Percentiles rank a stretch among this genome's conserved stretches.
Evolutionary conservation across 352 stramenopile species (phyloP).

Genomic region (Globisporangium heterothallicum): DNA sequence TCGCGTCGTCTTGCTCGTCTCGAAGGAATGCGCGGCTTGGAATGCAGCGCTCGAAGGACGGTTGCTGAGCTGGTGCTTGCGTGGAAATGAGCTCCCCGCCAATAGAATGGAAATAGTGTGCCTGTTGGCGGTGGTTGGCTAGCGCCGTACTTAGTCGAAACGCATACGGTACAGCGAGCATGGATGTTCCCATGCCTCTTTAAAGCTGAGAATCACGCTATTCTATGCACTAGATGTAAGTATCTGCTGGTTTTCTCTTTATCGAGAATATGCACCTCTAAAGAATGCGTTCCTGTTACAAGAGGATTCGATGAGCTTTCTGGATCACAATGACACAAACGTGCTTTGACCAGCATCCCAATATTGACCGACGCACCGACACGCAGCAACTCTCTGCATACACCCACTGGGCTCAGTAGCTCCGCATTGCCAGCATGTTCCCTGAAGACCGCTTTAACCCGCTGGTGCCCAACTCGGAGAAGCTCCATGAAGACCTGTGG

Average conservation of each 20-base stretch:
- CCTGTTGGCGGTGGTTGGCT: slow-evolving; percentile 9
- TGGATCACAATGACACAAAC: not conserved
- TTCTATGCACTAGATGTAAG: too few relatives aligned
- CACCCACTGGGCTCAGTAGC: too few relatives aligned
- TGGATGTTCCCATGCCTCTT: too few relatives aligned
- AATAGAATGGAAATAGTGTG: slow-evolving; percentile 8
- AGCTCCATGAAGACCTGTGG: slow-evolving; percentile 63
- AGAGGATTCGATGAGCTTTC: too few relatives aligned
- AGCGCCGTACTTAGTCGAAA: slow-evolving; percentile 12
- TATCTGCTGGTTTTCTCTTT: too few relatives aligned
- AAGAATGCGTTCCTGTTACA: too few relatives aligned
- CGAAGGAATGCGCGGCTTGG: slow-evolving; percentile 7
- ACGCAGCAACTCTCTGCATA: not conserved
- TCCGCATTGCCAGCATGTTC: slow-evolving; percentile 61
- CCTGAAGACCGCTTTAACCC: slow-evolving; percentile 78
- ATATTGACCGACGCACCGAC: not conserved
- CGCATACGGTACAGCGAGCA: not conserved
- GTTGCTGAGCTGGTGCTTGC: slow-evolving; percentile 5
- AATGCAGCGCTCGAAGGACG: not conserved
- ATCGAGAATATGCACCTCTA: too few relatives aligned
- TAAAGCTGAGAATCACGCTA: too few relatives aligned
- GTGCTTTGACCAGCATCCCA: slow-evolving; percentile 6
- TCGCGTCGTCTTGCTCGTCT: not conserved
- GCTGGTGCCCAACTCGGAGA: slow-evolving; percentile 61
- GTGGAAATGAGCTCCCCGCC: slow-evolving; percentile 10